phyloP scores from a whole-genome alignment of 2,329 filamentous ascomycete species.

The Aspergillus spinulosporus region DNA sequence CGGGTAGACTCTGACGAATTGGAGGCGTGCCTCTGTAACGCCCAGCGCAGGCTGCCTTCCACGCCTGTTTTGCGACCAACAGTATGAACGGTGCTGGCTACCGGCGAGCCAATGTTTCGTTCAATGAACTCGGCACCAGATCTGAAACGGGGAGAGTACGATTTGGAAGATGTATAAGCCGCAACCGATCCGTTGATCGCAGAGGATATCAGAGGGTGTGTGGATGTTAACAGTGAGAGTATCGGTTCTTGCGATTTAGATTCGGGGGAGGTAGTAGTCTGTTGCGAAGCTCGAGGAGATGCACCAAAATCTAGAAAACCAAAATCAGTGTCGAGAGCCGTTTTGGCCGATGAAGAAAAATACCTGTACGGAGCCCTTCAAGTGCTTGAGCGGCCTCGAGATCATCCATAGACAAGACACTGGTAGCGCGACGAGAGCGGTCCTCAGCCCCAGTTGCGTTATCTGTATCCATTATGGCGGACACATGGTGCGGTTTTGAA shows the following conservation, averaged over 20 bases:
- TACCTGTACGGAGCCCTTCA: conserved; percentile 72
- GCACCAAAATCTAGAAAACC: conserved; percentile 62
- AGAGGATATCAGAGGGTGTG: conserved; percentile 80
- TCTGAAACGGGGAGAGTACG: conserved; percentile 84
- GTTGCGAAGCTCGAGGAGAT: conserved; percentile 55
- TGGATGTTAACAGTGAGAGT: conserved; percentile 80
- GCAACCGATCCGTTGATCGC: conserved; percentile 82
- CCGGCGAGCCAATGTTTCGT: conserved; percentile 75
- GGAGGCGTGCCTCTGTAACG: conserved; percentile 56
- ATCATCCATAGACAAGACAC: conserved; percentile 51
- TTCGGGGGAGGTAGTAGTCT: conserved; percentile 36
- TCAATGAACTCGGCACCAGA: conserved; percentile 91
- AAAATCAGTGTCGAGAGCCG: background rate
- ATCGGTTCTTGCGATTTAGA: conserved; percentile 68
- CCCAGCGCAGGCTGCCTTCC: conserved; percentile 82
- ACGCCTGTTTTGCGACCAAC: conserved; percentile 84
- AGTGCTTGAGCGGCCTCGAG: conserved; percentile 70
- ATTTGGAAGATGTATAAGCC: conserved; percentile 83
- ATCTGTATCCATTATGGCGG: conserved; percentile 44
- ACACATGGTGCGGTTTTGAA: conserved; percentile 28
- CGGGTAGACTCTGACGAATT: conserved; percentile 34
- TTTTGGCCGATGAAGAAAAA: background rate
- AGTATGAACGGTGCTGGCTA: conserved; percentile 81
- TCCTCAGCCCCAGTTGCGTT: conserved; percentile 36
- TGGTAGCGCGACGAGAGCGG: conserved; percentile 45